Conservation (phyloP, 306 rosid genomes). For the Fragaria nilgerrensis region DNA sequence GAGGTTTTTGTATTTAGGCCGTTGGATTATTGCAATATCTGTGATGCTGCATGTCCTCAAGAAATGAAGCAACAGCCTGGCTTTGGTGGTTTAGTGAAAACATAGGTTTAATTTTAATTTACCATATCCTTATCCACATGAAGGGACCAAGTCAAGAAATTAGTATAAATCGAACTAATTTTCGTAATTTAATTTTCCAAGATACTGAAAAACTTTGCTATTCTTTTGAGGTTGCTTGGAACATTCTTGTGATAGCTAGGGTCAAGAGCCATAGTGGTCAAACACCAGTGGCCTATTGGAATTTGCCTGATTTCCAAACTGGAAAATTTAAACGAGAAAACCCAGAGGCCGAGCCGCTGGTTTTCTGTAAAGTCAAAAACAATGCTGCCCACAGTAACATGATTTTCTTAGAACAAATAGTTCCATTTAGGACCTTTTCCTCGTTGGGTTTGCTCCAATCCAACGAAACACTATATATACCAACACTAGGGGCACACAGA, state of each 20-base stretch:
- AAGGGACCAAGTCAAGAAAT: too few relatives aligned
- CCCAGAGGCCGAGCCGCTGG: conserved; percentile 71
- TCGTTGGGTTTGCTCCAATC: background rate
- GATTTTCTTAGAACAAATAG: background rate
- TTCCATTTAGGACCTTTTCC: background rate
- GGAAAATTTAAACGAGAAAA: background rate
- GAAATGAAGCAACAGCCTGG: too few relatives aligned
- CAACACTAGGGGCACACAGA: background rate
- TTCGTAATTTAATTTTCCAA: too few relatives aligned
- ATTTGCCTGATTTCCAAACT: background rate
- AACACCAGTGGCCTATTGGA: background rate
- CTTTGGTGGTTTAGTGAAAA: too few relatives aligned
- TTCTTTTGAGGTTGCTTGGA: background rate
- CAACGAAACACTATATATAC: background rate
- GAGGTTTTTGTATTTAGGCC: too few relatives aligned
- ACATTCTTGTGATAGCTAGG: background rate
- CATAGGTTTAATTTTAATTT: too few relatives aligned
- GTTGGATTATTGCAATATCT: too few relatives aligned
- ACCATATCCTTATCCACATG: too few relatives aligned
- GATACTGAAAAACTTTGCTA: too few relatives aligned
- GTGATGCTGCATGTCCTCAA: too few relatives aligned
- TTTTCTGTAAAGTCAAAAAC: conserved; percentile 43
- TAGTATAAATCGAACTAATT: too few relatives aligned
- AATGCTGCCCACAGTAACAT: conserved; percentile 47
- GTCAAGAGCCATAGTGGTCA: background rate